Conservation (phyloP, 148 eudicot genomes). For the Silene latifolia region DNA sequence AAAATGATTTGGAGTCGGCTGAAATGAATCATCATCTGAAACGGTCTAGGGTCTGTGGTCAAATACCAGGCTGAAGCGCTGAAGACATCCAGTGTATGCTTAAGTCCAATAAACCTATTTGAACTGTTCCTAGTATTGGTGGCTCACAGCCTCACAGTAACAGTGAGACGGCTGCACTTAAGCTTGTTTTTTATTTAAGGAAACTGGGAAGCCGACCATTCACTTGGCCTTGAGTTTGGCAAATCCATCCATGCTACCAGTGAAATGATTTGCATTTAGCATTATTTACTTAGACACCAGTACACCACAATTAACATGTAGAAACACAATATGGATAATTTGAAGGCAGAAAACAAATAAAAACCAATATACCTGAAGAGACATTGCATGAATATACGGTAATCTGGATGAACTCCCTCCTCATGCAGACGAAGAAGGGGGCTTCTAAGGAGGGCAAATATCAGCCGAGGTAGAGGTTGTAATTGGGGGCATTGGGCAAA, state of each 20-base stretch:
- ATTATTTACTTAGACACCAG: neutral
- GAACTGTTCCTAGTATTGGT: neutral
- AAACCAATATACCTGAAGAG: constrained; percentile 65
- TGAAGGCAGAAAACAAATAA: neutral
- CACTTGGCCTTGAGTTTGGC: neutral
- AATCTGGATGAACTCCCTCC: constrained; percentile 98
- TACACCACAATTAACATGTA: constrained; percentile 1
- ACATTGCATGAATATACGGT: constrained; percentile 89
- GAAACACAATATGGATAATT: neutral
- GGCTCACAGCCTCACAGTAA: neutral
- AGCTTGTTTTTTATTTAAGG: neutral
- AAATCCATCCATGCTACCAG: neutral
- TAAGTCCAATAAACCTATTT: neutral
- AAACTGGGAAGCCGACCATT: neutral
- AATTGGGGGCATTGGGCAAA: constrained; percentile 90
- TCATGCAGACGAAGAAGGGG: constrained; percentile 96
- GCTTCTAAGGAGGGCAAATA: constrained; percentile 89
- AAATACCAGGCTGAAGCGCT: neutral
- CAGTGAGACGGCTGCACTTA: neutral
- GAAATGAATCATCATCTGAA: too few species aligned
- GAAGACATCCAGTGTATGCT: neutral
- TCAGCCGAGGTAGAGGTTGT: constrained; percentile 83
- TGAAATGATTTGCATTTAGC: neutral
- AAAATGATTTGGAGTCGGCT: too few species aligned
- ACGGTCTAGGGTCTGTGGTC: neutral